Evolutionary conservation across 371 early-diverging fungal species (phyloP), one percentile per base, ranked within the genome.

Genomic region (Apophysomyces trapeziformis): DNA sequence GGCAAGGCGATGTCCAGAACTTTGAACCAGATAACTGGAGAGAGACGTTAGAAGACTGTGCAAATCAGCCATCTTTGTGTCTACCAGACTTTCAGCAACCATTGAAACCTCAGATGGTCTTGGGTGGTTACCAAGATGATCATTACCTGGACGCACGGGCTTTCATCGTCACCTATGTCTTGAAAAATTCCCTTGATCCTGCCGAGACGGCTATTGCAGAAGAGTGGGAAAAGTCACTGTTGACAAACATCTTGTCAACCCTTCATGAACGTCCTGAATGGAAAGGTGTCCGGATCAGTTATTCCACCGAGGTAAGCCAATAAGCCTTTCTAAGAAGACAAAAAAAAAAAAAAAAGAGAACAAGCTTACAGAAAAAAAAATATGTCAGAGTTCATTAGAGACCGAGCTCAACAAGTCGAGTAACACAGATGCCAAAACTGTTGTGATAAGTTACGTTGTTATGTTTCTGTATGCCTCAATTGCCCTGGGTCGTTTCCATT

Each of bases 401-500:
- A 79, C 72, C 13, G 92, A 91, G 63, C 67, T 91, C 14, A 88
- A 87, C 77, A 83, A 87, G 57, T 89, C 90, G 0, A 85, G 86
- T 56, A 87, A 89, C 58, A 88, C 91, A 0, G 90, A 92, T 67
- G 77, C 84, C 6, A 68, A 69, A 7, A 91, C 91, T 0, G 85
- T 92, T 9, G 65, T 85, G 12, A 71, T 92, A 50, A 86, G 86
- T 38, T 92, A 92, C 60, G 38, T 91, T 14, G 85, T 82, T 50
- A 92, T 92, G 93, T 90, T 92, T 65, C 60, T 89, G 26, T 92
- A 92, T 71, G 91, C 89, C 1, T 89, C 90, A 0, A 21, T 90
- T 16, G 87, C 93, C 1, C 75, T 92, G 14, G 90, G 91, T 16
- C 76, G 83, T 11, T 71, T 83, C 26, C 50, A 70, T 1, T 75